These are phyloP conservation scores for Rhizopogon sp. DNA, from an alignment of 768 basidiomycete genomes.

Conservation along the genomic window DNA sequence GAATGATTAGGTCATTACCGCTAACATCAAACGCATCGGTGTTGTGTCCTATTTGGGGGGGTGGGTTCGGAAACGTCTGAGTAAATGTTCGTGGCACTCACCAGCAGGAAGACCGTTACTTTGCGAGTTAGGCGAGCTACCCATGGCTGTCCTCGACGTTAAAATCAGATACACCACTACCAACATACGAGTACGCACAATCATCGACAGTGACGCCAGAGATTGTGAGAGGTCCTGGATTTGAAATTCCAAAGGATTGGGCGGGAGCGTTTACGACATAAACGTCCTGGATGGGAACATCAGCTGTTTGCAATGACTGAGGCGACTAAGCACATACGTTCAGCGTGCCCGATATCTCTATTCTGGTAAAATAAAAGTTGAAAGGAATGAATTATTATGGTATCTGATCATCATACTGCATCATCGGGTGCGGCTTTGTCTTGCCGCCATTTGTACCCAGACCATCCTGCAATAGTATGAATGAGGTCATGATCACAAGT, in stretches of 20 bases:
- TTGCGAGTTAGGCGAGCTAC: conserved; percentile 45
- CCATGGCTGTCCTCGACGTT: conserved; percentile 35
- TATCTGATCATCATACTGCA: conserved; percentile 23
- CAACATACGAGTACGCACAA: conserved; percentile 32
- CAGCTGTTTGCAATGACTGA: background rate
- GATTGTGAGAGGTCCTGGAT: conserved; percentile 33
- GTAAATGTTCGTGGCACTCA: background rate
- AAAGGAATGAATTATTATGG: background rate
- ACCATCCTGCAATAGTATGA: conserved; percentile 20
- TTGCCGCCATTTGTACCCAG: conserved; percentile 8
- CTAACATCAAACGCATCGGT: conserved; percentile 47
- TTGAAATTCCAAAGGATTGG: conserved; percentile 26
- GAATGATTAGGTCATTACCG: conserved; percentile 32
- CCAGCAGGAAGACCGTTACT: conserved; percentile 48
- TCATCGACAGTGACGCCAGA: conserved; percentile 48
- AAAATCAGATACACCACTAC: background rate
- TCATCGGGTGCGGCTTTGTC: conserved; percentile 33
- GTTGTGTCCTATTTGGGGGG: conserved; percentile 31
- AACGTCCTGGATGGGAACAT: conserved; percentile 22
- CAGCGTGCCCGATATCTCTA: conserved; percentile 36
- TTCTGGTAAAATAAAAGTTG: conserved; percentile 16
- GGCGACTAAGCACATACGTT: conserved; percentile 17
- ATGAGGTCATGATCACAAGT: background rate
- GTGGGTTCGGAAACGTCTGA: background rate
- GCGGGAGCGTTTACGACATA: conserved; percentile 36